Evolutionary conservation across 1,284 basidiomycete genomes (phyloP), one percentile per base, ranked within the genome.

Genomic region (Apiotrichum domesticum): DNA sequence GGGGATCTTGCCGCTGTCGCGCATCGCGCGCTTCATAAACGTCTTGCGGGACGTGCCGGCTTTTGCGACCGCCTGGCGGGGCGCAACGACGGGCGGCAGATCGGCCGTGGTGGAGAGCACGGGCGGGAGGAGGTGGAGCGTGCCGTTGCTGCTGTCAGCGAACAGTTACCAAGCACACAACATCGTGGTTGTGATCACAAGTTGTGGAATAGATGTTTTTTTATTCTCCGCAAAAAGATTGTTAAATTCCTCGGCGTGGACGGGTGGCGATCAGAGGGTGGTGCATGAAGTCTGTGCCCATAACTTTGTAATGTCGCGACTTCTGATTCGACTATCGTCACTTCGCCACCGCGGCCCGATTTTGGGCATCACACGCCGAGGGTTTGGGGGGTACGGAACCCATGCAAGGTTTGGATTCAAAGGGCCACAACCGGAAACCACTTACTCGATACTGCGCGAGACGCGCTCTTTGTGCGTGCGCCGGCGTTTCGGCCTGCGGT

Each of bases 11-110:
- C 71, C 71, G 42, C 63, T 66, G 9, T 55, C 53, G 47, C 61
- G 63, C 71, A 73, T 72, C 5, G 71, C 71, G 8, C 41, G 50
- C 54, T 63, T 66, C 55, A 64, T 57, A 46, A 73, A 73, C 43
- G 46, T 62, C 41, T 67, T 63, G 35, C 63, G 47, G 11, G 37
- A 39, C 3, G 34, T 39, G 33, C 50, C 42, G 34, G 53, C 51
- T 13, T 10, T 21, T 3, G 47, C 51, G 9, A 55, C 52, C 5
- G 34, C 11, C 49, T 53, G 51, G 34, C 59, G 37, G 15, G 66
- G 55, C 6, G 60, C 61, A 32, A 69, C 46, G 15, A 66, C 56
- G 9, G 67, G 71, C 1, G 67, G 71, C 2, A 70, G 58, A 2
- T 43, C 60, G n/a, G 51, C 46, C 1, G 52, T 34, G 4, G 32